phyloP scores from a whole-genome alignment of 441 rosid species.

The Erodium texanum region DNA sequence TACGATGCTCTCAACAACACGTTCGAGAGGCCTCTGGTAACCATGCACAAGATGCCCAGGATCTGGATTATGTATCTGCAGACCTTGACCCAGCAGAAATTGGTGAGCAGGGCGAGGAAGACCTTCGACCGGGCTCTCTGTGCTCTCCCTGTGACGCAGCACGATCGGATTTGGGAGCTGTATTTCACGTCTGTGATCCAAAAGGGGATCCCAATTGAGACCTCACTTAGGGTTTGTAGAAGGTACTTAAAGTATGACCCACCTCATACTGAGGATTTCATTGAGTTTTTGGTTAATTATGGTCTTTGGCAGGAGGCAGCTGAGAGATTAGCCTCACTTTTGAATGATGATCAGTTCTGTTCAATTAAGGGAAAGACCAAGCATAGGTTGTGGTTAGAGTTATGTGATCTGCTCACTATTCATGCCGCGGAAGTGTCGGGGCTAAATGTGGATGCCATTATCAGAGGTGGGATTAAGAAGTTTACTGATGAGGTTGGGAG shows the following conservation, averaged over 20 bases:
- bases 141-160: constrained; percentile 87
- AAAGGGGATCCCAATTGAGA: constrained; percentile 79
- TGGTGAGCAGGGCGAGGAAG: constrained; percentile 49
- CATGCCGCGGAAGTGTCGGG: constrained; percentile 83
- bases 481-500: constrained; percentile 82
- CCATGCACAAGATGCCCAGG: constrained; percentile 94
- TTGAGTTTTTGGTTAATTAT: constrained; percentile 77
- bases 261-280: constrained; percentile 71
- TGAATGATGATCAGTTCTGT: constrained; percentile 75
- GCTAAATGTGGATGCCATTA: constrained; percentile 80
- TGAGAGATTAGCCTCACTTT: constrained; percentile 70
- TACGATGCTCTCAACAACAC: constrained; percentile 73
- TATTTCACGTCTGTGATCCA: constrained; percentile 79
- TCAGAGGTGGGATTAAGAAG: constrained; percentile 91
- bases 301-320: constrained; percentile 86
- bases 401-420: constrained; percentile 72
- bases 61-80: constrained; percentile 89
- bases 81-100: constrained; percentile 47
- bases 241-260: constrained; percentile 94
- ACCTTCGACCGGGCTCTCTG: constrained; percentile 78
- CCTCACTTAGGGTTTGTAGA: constrained; percentile 78
- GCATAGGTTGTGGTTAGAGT: constrained; percentile 79
- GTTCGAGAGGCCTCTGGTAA: constrained; percentile 76
- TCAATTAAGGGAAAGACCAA: constrained; percentile 81
- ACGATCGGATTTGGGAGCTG: constrained; percentile 84